A percentile compares a stretch with the other conserved stretches of the same genome.
phyloP scores from a whole-genome alignment of 176 grass and related monocot species.

The Triticum urartu region DNA sequence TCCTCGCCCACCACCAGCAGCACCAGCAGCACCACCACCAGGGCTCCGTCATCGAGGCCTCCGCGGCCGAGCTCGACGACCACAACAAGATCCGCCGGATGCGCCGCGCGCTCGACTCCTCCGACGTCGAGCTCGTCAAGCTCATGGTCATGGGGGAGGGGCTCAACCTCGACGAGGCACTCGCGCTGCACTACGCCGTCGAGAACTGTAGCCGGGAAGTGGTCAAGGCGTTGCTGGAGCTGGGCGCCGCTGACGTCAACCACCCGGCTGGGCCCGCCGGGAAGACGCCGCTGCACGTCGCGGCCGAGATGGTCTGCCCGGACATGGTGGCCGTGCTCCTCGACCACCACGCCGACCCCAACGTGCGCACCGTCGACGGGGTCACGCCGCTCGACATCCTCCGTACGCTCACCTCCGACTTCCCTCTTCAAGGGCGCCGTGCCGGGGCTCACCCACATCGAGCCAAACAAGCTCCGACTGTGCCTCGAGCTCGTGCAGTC shows the following conservation, averaged over 20 bases:
- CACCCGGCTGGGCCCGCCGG: conserved; percentile 77
- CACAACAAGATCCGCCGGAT: conserved; percentile 99
- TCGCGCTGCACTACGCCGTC: conserved; percentile 95
- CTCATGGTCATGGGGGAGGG: conserved; percentile 99
- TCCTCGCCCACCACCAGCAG: conserved; percentile 60
- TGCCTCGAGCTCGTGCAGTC: conserved; percentile 99
- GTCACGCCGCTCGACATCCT: conserved; percentile 95
- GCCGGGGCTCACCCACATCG: conserved; percentile 86
- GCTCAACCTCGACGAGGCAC: conserved; percentile 93
- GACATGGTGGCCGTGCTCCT: conserved; percentile 99
- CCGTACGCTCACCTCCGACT: conserved; percentile 94
- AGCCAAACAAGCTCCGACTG: conserved; percentile 95
- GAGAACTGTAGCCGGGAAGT: conserved; percentile 99
- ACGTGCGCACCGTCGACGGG: conserved; percentile 95
- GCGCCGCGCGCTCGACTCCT: conserved; percentile 93
- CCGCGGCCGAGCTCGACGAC: conserved; percentile 54
- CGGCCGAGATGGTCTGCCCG: conserved; percentile 98
- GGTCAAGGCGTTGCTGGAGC: conserved; percentile 93
- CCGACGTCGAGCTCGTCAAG: conserved; percentile 97
- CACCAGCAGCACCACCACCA: conserved; percentile 54
- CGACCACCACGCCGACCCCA: conserved; percentile 97
- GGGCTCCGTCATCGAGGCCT: conserved; percentile 30
- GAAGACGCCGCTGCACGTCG: conserved; percentile 92
- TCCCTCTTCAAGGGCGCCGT: conserved; percentile 98
- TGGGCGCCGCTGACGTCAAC: conserved; percentile 95